Conservation (phyloP, 768 basidiomycete species). For the Rossbeevera mucosa region DNA sequence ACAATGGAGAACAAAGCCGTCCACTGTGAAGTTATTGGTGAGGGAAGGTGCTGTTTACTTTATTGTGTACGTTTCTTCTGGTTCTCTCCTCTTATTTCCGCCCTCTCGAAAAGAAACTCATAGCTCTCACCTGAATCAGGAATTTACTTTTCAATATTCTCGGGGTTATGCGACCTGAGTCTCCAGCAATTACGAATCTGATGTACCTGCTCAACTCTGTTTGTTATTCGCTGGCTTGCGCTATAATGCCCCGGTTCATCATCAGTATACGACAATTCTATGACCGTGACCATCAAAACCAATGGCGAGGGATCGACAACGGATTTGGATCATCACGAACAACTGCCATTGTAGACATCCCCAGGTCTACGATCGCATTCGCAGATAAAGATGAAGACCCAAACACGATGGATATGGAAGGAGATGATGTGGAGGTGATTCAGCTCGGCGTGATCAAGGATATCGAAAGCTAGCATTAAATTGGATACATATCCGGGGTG, state of each 20-base stretch:
- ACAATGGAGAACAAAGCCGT: constrained; percentile 3
- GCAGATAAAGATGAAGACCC: neutral
- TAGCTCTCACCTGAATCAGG: neutral
- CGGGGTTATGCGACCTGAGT: neutral
- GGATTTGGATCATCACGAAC: neutral
- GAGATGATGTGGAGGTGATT: neutral
- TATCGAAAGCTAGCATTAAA: no score
- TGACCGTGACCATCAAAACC: neutral
- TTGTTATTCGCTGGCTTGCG: neutral
- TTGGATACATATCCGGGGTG: no score
- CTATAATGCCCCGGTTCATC: neutral
- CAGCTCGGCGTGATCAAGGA: neutral
- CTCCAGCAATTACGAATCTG: neutral
- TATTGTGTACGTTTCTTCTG: neutral
- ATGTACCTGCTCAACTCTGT: neutral
- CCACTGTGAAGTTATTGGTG: neutral
- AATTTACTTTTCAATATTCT: neutral
- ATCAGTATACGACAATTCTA: neutral
- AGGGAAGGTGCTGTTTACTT: neutral
- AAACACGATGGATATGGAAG: neutral
- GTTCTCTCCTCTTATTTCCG: neutral
- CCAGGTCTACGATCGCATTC: neutral
- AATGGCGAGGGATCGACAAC: neutral
- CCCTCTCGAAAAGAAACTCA: neutral
- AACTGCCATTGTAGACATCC: neutral